Conservation (phyloP, 2,329 filamentous ascomycete genomes). For the Fusarium solani-melongenae region DNA sequence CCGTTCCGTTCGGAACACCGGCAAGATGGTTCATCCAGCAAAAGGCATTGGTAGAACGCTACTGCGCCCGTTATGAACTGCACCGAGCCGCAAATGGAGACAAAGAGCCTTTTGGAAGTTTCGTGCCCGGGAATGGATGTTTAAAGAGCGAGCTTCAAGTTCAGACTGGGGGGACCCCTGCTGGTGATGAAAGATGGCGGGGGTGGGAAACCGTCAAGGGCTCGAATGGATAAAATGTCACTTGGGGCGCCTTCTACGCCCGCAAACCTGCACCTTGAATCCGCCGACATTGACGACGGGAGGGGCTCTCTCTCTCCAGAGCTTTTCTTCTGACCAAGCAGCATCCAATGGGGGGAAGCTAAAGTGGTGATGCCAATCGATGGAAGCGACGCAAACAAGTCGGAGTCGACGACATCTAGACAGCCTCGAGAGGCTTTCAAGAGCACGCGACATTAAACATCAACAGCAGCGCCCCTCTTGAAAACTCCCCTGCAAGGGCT, state of each 20-base stretch:
- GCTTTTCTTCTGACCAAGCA: neutral
- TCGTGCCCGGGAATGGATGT: neutral
- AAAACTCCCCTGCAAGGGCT: neutral
- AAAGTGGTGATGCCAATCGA: neutral
- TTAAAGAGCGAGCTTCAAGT: neutral
- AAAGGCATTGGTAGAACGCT: neutral
- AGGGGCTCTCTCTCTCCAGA: neutral
- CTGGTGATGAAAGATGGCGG: constrained; percentile 2
- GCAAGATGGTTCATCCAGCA: neutral
- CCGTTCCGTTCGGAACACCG: neutral
- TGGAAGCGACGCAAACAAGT: neutral
- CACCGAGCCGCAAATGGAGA: neutral
- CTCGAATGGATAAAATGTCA: constrained; percentile 24
- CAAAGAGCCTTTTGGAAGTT: neutral
- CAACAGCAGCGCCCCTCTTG: neutral
- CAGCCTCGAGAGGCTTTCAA: neutral
- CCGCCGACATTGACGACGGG: constrained; percentile 30
- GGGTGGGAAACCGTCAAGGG: constrained; percentile 6
- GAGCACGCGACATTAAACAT: constrained; percentile 34
- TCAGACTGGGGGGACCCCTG: neutral
- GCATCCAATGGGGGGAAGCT: neutral
- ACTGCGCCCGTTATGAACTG: constrained; percentile 11
- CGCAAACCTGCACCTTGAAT: constrained; percentile 40
- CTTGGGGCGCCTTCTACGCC: constrained; percentile 31
- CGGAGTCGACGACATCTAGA: neutral